Evolutionary conservation across 2,329 filamentous ascomycete species (phyloP).

Genomic region (Fusarium veterinarium): DNA sequence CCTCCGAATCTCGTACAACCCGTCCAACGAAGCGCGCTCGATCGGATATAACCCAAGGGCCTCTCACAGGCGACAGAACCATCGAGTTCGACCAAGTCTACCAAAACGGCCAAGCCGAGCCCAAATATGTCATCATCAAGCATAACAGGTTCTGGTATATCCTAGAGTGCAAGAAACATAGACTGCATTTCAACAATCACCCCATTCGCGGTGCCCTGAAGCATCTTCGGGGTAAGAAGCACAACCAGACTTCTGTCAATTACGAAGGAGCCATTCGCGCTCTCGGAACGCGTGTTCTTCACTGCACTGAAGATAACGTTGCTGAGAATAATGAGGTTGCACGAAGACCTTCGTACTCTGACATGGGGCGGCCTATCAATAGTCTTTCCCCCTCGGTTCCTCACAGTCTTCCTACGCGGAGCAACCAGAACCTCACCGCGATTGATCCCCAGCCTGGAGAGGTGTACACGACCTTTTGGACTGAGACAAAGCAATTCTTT

Average conservation of each 20-base stretch:
- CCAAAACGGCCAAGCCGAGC: constrained; percentile 12
- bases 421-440: not conserved
- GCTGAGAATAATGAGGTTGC: not conserved
- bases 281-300: constrained; percentile 11
- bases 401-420: not conserved
- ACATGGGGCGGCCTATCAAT: not conserved
- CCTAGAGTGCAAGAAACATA: constrained; percentile 5
- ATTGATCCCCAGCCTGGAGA: constrained; percentile 4
- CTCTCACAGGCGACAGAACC: not conserved
- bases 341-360: not conserved
- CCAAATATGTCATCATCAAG: not conserved
- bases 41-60: accelerated
- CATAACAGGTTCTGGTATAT: constrained; percentile 11
- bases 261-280: not conserved
- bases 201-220: not conserved
- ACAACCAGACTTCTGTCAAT: accelerated
- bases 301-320: not conserved
- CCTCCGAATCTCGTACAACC: not conserved
- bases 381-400: accelerated
- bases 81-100: constrained; percentile 23
- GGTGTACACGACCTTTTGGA: constrained; percentile 2
- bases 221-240: not conserved
- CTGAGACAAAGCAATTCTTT: not conserved
- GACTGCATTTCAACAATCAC: not conserved
- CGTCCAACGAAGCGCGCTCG: not conserved